Evolutionary conservation across 2,329 filamentous ascomycete species (phyloP).

Genomic region (Curvularia hawaiiensis): DNA sequence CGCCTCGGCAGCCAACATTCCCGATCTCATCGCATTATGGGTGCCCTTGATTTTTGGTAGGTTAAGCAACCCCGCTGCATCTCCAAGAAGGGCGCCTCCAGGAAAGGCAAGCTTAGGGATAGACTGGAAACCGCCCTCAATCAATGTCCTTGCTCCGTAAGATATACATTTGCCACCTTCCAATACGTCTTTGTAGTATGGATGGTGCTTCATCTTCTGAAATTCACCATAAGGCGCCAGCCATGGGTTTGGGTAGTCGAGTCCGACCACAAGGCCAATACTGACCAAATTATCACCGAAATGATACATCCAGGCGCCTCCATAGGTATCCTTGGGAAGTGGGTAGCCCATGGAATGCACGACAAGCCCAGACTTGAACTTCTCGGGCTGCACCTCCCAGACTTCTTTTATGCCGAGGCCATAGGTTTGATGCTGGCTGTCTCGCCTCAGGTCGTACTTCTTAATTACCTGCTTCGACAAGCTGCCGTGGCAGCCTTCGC

Average conservation of each 20-base stretch:
- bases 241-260: constrained; percentile 98
- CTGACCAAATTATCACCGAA: constrained; percentile 97
- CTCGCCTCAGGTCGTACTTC: constrained; percentile 86
- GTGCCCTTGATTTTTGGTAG: constrained; percentile 99
- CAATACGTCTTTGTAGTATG: constrained; percentile 83
- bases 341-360: constrained; percentile 94
- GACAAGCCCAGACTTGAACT: constrained; percentile 85
- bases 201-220: constrained; percentile 97
- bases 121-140: constrained; percentile 96
- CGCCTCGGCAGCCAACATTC: constrained; percentile 94
- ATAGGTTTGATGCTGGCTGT: constrained; percentile 95
- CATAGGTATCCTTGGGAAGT: constrained; percentile 85
- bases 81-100: constrained; percentile 91
- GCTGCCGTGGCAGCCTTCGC: constrained; percentile 94
- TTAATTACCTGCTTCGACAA: constrained; percentile 93
- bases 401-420: constrained; percentile 94
- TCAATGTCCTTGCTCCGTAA: constrained; percentile 88
- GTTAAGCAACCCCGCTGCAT: constrained; percentile 96
- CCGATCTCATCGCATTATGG: constrained; percentile 96
- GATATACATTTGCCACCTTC: constrained; percentile 98
- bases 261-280: constrained; percentile 86
- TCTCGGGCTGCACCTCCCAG: constrained; percentile 93
- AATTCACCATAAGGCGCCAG: constrained; percentile 94
- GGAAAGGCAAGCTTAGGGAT: constrained; percentile 98
- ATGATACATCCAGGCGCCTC: constrained; percentile 99